phyloP scores from a whole-genome alignment of 345 rosid genomes.

The Rhodomyrtus tomentosa region DNA sequence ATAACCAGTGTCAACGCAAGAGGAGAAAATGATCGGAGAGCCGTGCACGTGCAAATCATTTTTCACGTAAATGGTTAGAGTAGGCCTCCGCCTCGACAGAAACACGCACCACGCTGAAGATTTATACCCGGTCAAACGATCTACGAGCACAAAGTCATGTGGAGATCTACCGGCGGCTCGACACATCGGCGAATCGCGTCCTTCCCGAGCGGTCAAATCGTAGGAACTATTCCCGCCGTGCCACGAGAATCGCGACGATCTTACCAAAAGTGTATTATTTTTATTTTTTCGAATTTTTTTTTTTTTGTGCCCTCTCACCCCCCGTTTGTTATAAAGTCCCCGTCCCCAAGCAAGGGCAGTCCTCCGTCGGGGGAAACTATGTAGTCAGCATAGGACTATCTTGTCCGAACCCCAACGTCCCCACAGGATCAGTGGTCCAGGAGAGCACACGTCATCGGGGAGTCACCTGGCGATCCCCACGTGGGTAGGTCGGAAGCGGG shows the following conservation, averaged over 20 bases:
- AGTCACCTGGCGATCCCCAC: constrained; percentile 6
- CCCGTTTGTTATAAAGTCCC: background rate
- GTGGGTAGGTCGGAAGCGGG: constrained; percentile 7
- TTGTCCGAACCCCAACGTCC: background rate
- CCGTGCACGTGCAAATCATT: background rate
- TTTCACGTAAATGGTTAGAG: too few species aligned
- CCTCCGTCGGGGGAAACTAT: background rate
- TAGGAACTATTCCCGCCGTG: too few species aligned
- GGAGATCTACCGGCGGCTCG: too few species aligned
- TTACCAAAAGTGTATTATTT: too few species aligned
- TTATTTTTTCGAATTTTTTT: background rate
- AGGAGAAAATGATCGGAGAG: background rate
- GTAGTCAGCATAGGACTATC: background rate
- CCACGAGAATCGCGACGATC: too few species aligned
- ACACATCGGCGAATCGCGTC: too few species aligned
- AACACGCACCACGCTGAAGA: too few species aligned
- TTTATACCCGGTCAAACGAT: too few species aligned
- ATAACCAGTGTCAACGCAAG: background rate
- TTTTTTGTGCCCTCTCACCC: background rate
- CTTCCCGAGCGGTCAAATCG: too few species aligned
- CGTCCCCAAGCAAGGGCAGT: background rate
- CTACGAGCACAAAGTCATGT: too few species aligned
- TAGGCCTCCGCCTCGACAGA: too few species aligned
- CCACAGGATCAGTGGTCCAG: constrained; percentile 7
- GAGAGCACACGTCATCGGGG: constrained; percentile 9